Evolutionary conservation across 116 monocot genomes (phyloP), one percentile per base, ranked within the genome.

Genomic region (Trichopus zeylanicus): DNA sequence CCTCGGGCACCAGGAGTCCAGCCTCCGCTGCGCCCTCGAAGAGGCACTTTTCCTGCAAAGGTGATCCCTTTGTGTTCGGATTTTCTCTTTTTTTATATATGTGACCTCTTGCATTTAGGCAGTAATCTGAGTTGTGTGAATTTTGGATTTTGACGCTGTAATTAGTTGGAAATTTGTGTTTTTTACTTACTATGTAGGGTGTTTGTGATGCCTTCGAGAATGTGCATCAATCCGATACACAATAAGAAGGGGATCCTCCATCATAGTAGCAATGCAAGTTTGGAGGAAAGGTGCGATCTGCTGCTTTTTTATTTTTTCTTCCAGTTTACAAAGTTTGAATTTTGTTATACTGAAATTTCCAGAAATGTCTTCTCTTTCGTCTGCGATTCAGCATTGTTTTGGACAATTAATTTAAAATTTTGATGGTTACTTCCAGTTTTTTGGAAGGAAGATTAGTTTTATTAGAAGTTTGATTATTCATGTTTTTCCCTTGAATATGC

Each of bases 191-290:
- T 34, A 62, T 60, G 3, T 83, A 94, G 94, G 56, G 80, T 94
- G 5, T 86, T 89, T 63, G 94, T 94, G 63, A 89, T 94, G 86
- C 94, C 94, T 31, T 86, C 94, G 2, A 86, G 89, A 62, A 86
- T 94, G 94, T 94, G 89, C 83, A 79, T 94, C 39, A 94, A 72
- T 56, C 76, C 83, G 21, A 76, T 89, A 52, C 94, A 94, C 64
- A 94, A 94, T 57, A 78, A 85, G 68, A 89, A 86, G 60, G 86
- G 80, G 38, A 86, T 89, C 26, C 80, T 94, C 7, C 76, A 75
- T 15, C 70, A 74, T 24, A 51, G 61, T 25, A 65, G 48, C 32
- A 73, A 83, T 67, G 70, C 68, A 21, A 71, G 48, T 53, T 78
- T 71, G 56, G 78, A 83, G 29, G 83, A 86, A 67, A 86, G 77